Conservation (phyloP, 164 flowering plant species). For the Annona squamosa region DNA sequence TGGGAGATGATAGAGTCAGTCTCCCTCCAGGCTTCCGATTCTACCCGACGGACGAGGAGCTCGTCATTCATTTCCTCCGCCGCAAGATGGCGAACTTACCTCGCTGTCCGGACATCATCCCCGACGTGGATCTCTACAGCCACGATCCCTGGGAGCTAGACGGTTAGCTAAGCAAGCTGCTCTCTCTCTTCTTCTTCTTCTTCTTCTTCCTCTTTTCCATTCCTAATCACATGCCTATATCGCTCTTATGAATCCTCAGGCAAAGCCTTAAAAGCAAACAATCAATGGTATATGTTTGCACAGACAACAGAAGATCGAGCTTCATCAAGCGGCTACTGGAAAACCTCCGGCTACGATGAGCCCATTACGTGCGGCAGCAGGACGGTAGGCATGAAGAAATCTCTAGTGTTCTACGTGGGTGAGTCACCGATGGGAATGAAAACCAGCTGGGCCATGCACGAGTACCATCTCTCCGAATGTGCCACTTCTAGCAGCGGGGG, state of each 20-base stretch:
- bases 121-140: conserved; percentile 65
- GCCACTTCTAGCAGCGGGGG: conserved; percentile 13
- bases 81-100: conserved; percentile 60
- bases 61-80: conserved; percentile 73
- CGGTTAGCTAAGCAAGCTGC: conserved; percentile 26
- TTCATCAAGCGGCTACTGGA: conserved; percentile 68
- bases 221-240: neutral
- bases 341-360: conserved; percentile 47
- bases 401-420: conserved; percentile 36
- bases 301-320: conserved; percentile 40
- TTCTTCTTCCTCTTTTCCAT: neutral
- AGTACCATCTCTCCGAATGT: conserved; percentile 38
- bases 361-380: conserved; percentile 29
- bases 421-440: conserved; percentile 32
- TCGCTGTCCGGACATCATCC: conserved; percentile 68
- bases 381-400: conserved; percentile 43
- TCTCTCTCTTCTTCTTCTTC: neutral
- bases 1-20: conserved; percentile 35
- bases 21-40: conserved; percentile 86
- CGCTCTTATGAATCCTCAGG: conserved; percentile 29
- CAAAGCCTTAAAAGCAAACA: conserved; percentile 60
- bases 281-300: conserved; percentile 72
- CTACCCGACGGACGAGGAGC: conserved; percentile 73
- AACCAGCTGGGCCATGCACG: conserved; percentile 62
- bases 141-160: conserved; percentile 90